Evolutionary conservation across 2,329 filamentous ascomycete species (phyloP), one percentile per base, ranked within the genome.

Genomic region (Ampelomyces quisqualis): DNA sequence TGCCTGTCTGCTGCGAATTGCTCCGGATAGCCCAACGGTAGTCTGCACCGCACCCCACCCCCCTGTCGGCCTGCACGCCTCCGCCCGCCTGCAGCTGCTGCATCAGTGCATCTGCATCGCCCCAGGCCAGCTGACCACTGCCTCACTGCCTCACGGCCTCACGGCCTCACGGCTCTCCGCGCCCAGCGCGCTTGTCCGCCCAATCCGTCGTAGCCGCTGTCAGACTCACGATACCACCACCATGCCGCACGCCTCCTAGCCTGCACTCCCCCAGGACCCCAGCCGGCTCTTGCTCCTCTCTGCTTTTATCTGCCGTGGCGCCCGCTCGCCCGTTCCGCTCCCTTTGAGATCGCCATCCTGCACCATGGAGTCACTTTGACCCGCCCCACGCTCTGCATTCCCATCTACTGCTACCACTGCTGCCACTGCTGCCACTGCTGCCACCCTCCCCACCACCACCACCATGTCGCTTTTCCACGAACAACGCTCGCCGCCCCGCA

Each of bases 161-260:
- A 40, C 55, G 43, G 48, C 39, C 34, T 24, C 20, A 44, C 45
- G 55, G 13, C 21, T 13, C 15, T 11, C 15, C 27, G 22, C 57
- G 56, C 57, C 52, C 58, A 59, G 58, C 57, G 58, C 62, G 58
- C 60, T 55, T 58, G 53, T 49, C 46, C 45, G 49, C 52, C 54
- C 47, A 41, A 52, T 47, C 43, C 47, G 47, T 50, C 43, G 49
- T 53, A 55, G 47, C 49, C 50, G 43, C 53, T 38, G 45, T 57
- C 52, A 49, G 45, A 49, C 47, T 57, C 57, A 60, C 60, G 54
- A 64, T 62, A 57, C 56, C 55, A 60, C 56, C 55, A 60, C 58
- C 49, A 64, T 64, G 59, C 56, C 47, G 39, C 40, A 51, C 51
- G 53, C 51, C 48, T 54, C 47, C 35, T 60, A 54, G 49, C 37